phyloP scores from a whole-genome alignment of 257 asterid genomes.

The Solanum dulcamara region DNA sequence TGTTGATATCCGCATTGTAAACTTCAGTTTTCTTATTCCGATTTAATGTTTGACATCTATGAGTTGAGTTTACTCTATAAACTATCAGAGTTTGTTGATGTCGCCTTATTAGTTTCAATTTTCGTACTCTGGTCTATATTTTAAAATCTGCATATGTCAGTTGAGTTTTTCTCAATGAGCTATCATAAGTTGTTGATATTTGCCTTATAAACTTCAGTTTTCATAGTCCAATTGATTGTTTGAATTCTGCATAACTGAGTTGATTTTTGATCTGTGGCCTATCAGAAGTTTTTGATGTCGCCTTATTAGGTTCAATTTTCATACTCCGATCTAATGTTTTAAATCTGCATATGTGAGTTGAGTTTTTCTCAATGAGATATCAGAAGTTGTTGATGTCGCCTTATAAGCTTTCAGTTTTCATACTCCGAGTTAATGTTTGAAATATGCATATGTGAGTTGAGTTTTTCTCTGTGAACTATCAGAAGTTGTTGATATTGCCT shows the following conservation, averaged over 20 bases:
- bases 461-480: not conserved
- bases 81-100: not conserved
- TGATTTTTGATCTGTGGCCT: not conserved
- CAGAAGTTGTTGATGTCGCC: not conserved
- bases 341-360: not conserved
- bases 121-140: not conserved
- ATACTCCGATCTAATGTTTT: not conserved
- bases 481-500: not conserved
- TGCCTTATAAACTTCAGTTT: not conserved
- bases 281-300: not conserved
- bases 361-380: not conserved
- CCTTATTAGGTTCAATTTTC: not conserved
- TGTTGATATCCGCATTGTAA: not conserved
- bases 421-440: not conserved
- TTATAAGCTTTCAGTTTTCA: not conserved
- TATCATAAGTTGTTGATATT: not conserved
- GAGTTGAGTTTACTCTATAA: not conserved
- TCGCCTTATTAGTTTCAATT: not conserved
- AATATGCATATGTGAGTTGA: not conserved
- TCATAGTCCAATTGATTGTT: not conserved
- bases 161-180: not conserved
- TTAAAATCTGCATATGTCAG: not conserved
- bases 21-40: not conserved
- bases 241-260: not conserved
- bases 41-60: not conserved